A percentile compares a stretch with the other conserved stretches of the same genome.
These are phyloP conservation scores for Candida fluviatilis DNA, from an alignment of 805 yeast species.

Conservation along the genomic window DNA sequence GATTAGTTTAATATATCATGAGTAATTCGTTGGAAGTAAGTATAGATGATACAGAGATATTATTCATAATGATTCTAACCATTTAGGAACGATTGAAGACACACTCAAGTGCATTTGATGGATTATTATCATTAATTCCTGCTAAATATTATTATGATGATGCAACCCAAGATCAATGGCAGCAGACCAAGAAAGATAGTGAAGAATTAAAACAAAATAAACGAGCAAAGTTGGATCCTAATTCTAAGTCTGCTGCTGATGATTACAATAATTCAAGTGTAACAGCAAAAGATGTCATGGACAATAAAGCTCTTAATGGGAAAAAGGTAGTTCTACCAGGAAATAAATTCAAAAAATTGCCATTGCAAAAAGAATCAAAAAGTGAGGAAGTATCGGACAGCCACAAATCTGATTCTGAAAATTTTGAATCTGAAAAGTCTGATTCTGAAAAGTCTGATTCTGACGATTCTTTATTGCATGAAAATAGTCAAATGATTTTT, in stretches of 20 bases:
- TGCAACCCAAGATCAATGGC: slow-evolving; percentile 87
- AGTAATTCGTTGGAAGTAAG: slow-evolving; percentile 60
- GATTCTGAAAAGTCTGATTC: slow-evolving; percentile 20
- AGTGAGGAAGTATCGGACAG: slow-evolving; percentile 10
- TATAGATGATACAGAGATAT: slow-evolving; percentile 9
- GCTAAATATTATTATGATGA: slow-evolving; percentile 93
- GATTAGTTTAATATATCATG: too few species aligned
- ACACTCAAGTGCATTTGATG: slow-evolving; percentile 81
- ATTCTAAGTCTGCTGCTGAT: slow-evolving; percentile 39
- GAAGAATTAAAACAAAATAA: slow-evolving; percentile 59
- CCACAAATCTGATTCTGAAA: slow-evolving; percentile 12
- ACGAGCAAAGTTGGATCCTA: slow-evolving; percentile 74
- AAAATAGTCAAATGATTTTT: slow-evolving; percentile 43
- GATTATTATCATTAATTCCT: slow-evolving; percentile 84
- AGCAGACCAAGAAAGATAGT: slow-evolving; percentile 70
- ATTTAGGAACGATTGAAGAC: slow-evolving; percentile 67
- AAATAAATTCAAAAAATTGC: slow-evolving; percentile 25
- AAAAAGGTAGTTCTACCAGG: slow-evolving; percentile 41
- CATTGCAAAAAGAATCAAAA: slow-evolving; percentile 7
- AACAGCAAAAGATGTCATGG: slow-evolving; percentile 59
- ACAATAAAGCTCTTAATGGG: slow-evolving; percentile 52
- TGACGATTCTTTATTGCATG: slow-evolving; percentile 20
- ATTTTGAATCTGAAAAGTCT: slow-evolving; percentile 9
- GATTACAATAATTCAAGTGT: slow-evolving; percentile 39
- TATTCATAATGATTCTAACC: slow-evolving; percentile 1